phyloP scores from a whole-genome alignment of 495 filamentous ascomycete species.

The Penicillium crystallinum region DNA sequence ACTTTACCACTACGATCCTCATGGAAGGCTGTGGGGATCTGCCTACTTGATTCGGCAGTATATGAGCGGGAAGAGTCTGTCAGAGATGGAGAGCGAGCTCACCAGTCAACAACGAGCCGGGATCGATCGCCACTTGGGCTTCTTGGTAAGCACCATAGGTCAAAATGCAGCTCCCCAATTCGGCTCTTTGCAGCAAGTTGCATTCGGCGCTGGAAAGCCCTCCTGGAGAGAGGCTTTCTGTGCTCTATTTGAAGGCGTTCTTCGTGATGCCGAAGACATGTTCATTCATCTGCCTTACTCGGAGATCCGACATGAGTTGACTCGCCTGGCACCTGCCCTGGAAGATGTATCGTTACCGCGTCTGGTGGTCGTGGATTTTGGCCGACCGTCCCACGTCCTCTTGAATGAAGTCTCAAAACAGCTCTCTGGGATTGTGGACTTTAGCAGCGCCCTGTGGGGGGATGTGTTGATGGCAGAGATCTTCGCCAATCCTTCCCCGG shows the following conservation, averaged over 20 bases:
- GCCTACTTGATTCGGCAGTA: slow-evolving; percentile 47
- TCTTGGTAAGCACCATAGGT: slow-evolving; percentile 27
- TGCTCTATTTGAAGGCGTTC: slow-evolving; percentile 53
- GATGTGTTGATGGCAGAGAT: slow-evolving; percentile 45
- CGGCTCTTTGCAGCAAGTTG: slow-evolving; percentile 47
- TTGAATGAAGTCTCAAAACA: slow-evolving; percentile 46
- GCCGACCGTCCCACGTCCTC: slow-evolving; percentile 52
- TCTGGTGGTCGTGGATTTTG: slow-evolving; percentile 54
- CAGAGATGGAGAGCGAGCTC: slow-evolving; percentile 35
- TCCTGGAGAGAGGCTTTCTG: slow-evolving; percentile 61
- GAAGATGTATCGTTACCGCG: slow-evolving; percentile 53
- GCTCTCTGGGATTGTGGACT: slow-evolving; percentile 42
- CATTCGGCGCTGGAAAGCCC: slow-evolving; percentile 39
- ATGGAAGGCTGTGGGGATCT: slow-evolving; percentile 34
- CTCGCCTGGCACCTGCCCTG: slow-evolving; percentile 42
- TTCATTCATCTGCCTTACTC: slow-evolving; percentile 62
- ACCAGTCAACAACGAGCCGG: slow-evolving; percentile 30
- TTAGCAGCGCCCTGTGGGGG: slow-evolving; percentile 46
- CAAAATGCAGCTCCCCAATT: slow-evolving; percentile 44
- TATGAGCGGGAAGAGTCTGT: slow-evolving; percentile 41
- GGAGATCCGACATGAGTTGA: slow-evolving; percentile 51
- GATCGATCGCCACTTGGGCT: slow-evolving; percentile 41
- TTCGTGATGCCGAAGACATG: slow-evolving; percentile 68
- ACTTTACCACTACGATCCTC: slow-evolving; percentile 46
- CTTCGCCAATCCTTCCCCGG: slow-evolving; percentile 31